A percentile compares a stretch with the other conserved stretches of the same genome.
phyloP scores from a whole-genome alignment of 2,329 filamentous ascomycete species.

The Ophiobolus disseminans region DNA sequence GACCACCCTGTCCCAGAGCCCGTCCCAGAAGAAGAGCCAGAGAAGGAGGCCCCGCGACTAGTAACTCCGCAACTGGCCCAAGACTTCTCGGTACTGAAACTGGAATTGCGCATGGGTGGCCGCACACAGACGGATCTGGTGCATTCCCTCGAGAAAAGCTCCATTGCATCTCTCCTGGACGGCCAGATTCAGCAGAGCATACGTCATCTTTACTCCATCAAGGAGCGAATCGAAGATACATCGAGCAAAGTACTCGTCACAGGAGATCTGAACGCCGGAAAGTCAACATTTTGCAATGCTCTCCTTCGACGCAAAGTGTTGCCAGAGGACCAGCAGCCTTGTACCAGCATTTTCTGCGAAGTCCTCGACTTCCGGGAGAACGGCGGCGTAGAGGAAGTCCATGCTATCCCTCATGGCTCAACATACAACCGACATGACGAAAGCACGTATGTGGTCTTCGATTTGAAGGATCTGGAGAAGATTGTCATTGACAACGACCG shows the following conservation, averaged over 20 bases:
- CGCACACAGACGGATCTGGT: slow-evolving; percentile 89
- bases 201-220: slow-evolving; percentile 83
- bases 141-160: slow-evolving; percentile 90
- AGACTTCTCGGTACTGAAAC: slow-evolving; percentile 93
- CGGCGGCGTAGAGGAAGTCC: slow-evolving; percentile 88
- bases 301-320: slow-evolving; percentile 88
- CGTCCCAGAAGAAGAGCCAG: slow-evolving; percentile 68
- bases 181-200: slow-evolving; percentile 94
- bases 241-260: slow-evolving; percentile 97
- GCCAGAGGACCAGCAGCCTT: slow-evolving; percentile 96
- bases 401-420: slow-evolving; percentile 84
- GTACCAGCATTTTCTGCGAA: slow-evolving; percentile 98
- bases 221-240: slow-evolving; percentile 95
- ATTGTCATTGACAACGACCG: slow-evolving; percentile 88
- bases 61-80: slow-evolving; percentile 92
- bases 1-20: slow-evolving; percentile 69
- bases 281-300: slow-evolving; percentile 99
- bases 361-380: slow-evolving; percentile 93
- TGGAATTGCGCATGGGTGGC: slow-evolving; percentile 89
- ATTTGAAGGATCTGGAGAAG: slow-evolving; percentile 78
- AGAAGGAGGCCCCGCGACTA: slow-evolving; percentile 74
- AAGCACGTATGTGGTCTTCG: slow-evolving; percentile 88
- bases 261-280: slow-evolving; percentile 94
- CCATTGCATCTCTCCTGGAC: slow-evolving; percentile 87
- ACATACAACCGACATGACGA: slow-evolving; percentile 90